These are phyloP conservation scores for Lichtheimia ornata DNA, from an alignment of 371 early-diverging fungal genomes.

Conservation along the genomic window DNA sequence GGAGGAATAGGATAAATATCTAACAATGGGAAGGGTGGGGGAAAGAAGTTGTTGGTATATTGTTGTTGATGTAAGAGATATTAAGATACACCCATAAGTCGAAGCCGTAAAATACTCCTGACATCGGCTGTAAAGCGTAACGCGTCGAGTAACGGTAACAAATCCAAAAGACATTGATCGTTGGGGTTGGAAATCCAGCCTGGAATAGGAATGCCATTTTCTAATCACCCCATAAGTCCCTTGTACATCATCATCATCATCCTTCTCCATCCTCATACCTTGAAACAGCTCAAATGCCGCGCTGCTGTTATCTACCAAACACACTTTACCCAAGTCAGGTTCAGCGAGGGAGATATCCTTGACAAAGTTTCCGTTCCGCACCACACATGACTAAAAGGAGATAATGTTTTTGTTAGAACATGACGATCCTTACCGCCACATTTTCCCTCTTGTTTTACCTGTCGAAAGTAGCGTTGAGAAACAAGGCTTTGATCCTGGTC, in stretches of 20 bases:
- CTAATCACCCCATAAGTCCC: slow-evolving; percentile 30
- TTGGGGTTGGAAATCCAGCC: slow-evolving; percentile 80
- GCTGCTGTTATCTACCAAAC: slow-evolving; percentile 91
- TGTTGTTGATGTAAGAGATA: neutral
- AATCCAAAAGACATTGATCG: slow-evolving; percentile 83
- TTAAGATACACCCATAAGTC: slow-evolving; percentile 15
- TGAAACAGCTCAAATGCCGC: slow-evolving; percentile 81
- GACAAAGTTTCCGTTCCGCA: slow-evolving; percentile 76
- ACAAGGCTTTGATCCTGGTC: slow-evolving; percentile 82
- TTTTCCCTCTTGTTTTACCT: slow-evolving; percentile 41
- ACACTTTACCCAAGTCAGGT: slow-evolving; percentile 84
- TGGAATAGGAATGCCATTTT: slow-evolving; percentile 85
- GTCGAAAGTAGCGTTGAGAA: slow-evolving; percentile 82
- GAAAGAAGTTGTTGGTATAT: too few relatives aligned
- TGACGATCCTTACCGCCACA: neutral
- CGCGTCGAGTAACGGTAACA: slow-evolving; percentile 85
- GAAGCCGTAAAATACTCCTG: slow-evolving; percentile 59
- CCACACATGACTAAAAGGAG: slow-evolving; percentile 62
- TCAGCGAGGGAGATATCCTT: slow-evolving; percentile 88
- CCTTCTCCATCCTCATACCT: slow-evolving; percentile 49
- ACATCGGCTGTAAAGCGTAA: slow-evolving; percentile 86
- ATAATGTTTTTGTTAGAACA: neutral
- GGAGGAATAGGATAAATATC: too few relatives aligned
- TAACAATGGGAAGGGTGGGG: too few relatives aligned
- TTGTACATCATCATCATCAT: neutral